Base-by-base conservation (phyloP, 2,329 filamentous ascomycete genomes). In the Amauroascus verrucosus region DNA sequence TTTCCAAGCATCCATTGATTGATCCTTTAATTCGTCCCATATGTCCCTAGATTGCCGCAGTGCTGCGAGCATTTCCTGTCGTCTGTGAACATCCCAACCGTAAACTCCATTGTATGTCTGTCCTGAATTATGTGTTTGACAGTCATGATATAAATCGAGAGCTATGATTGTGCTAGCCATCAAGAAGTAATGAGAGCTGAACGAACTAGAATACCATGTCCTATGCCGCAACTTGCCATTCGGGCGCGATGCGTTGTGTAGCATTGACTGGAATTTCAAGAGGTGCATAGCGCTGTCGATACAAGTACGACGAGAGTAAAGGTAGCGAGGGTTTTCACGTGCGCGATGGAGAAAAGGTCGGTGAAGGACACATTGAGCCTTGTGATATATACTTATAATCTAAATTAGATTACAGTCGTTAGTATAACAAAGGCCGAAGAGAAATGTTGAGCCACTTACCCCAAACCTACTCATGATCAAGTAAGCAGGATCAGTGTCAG, bases 1-100 rank as follows among this genome's bases (percentile, higher is more conserved):
- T 71, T 97, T 97, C 72, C 84, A 90, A 0, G 90, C 88, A 60
- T 97, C 91, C 72, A 96, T 85, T 0, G 86, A 93, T 22, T 82
- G 77, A 52, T 93, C 84, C 2, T 83, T 80, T 9, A 89, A 75
- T 8, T 81, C 81, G 47, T 85, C 83, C 89, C 90, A 97, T 53
- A 97, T 93, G 16, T 78, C 75, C 44, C 81, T 79, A 7, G 86
- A 86, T 16, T 77, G 78, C 63, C 90, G 84, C 2, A 97, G 77
- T 1, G 83, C 80, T 20, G 75, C 70, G 28, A 93, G 76, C 86
- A 96, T 94, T 59, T 86, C 85, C 28, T 81, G 75, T 8, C 85
- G 79, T 11, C 69, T 66, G 53, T 73, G 75, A 26, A 65, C 67
- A 46, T 68, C 73, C 57, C 76, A 80, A 13, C 72, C 75, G 58